Evolutionary conservation across 441 rosid genomes (phyloP).

Genomic region (Brassica balearica): DNA sequence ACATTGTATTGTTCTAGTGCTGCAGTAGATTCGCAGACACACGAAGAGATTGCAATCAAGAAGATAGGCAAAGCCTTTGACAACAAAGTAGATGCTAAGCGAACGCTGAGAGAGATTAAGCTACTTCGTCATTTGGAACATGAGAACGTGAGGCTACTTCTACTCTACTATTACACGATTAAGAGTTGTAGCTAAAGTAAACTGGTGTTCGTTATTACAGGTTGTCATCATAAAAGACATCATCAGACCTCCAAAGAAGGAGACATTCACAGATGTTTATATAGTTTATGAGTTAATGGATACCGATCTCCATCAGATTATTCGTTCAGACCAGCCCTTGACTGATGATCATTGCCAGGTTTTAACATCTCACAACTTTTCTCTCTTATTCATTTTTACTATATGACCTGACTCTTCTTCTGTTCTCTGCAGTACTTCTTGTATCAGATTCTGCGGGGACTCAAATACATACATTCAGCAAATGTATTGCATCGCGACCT

Average conservation of each 20-base stretch:
- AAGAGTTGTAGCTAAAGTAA: constrained; percentile 13
- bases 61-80: constrained; percentile 92
- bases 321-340: constrained; percentile 62
- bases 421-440: constrained; percentile 62
- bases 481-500: constrained; percentile 77
- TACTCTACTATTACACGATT: not conserved
- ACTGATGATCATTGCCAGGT: constrained; percentile 80
- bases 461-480: constrained; percentile 75
- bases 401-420: not conserved
- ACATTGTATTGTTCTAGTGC: constrained; percentile 53
- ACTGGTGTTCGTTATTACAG: constrained; percentile 40
- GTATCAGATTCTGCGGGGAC: constrained; percentile 76
- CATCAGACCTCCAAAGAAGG: constrained; percentile 70
- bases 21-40: constrained; percentile 71
- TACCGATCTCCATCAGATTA: constrained; percentile 74
- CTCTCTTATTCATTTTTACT: not conserved
- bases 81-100: constrained; percentile 85
- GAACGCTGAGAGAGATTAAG: constrained; percentile 81
- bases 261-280: constrained; percentile 69
- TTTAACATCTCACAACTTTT: constrained; percentile 24
- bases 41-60: constrained; percentile 73
- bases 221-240: constrained; percentile 69
- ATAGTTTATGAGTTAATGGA: constrained; percentile 78
- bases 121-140: constrained; percentile 75
- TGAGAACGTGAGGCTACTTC: constrained; percentile 54